Base-by-base conservation (phyloP, 1,284 basidiomycete species). In the Leccinum angustisporum region DNA sequence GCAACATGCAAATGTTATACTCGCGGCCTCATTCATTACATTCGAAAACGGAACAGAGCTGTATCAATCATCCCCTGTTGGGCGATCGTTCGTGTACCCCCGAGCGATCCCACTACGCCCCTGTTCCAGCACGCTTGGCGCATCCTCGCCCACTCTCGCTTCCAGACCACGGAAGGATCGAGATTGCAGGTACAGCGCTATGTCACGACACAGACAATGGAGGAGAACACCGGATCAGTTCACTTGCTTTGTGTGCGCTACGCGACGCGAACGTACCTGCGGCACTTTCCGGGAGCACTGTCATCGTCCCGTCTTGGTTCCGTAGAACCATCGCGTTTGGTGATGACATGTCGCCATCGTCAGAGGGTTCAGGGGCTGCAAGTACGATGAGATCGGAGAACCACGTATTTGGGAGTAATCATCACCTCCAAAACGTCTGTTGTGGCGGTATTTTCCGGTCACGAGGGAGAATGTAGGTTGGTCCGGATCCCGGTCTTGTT, bases 51-150 rank as follows among this genome's bases (percentile, higher is more conserved):
- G 38, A 40, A n/a, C 9, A 40, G 5, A n/a, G 38, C 16, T 14
- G 11, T 36, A 38, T 63, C 48, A 10, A 50, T n/a, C 48, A 10
- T 40, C 38, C 2, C 0, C n/a, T 1, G 9, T 5, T n/a, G 38
- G 50, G 21, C 61, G 79, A 63, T 84, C 84, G 61, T 87, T 85
- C 31, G 82, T 78, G 74, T 99, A 98, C 5, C 91, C 93, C 65
- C 90, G 84, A 34, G 97, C 95, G 56, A 97, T 92, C 4, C 97
- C 97, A 66, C 84, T 92, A 61, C 94, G 80, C 1, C 94, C 97
- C 75, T 97, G 89, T 76, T 98, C 94, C 59, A 99, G 77, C 54
- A 87, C 71, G 63, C 91, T 86, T 0, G 96, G 95, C 9, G 82
- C 84, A 70, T 97, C 93, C 73, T 91, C 78, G 0, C 94, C 95